Conservation (phyloP, 2,329 filamentous ascomycete species). For the Pseudopithomyces chartarum region DNA sequence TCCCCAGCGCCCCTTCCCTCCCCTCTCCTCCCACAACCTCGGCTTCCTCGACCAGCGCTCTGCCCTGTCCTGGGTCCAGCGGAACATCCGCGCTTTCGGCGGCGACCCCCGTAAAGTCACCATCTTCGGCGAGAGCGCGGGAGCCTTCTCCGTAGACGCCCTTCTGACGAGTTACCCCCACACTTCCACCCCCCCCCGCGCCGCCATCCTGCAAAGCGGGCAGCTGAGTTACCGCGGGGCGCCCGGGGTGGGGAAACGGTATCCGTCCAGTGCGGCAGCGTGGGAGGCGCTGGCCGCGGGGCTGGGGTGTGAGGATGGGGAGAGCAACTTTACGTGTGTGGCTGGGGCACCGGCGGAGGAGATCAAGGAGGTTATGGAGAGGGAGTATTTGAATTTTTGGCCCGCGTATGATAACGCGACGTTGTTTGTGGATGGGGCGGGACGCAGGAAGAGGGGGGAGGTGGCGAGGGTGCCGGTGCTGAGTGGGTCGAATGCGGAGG, state of each 20-base stretch:
- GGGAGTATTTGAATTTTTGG: conserved; percentile 23
- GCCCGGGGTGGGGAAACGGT: conserved; percentile 1
- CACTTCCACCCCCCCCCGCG: conserved; percentile 30
- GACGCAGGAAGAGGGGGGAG: conserved; percentile 21
- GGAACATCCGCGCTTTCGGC: conserved; percentile 55
- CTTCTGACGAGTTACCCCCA: conserved; percentile 33
- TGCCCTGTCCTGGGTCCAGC: conserved; percentile 60
- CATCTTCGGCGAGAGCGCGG: conserved; percentile 44
- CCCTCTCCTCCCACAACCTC: conserved; percentile 50
- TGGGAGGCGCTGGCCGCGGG: conserved; percentile 29
- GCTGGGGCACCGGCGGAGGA: conserved; percentile 21
- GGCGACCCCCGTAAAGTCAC: conserved; percentile 57
- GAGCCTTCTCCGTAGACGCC: conserved; percentile 29
- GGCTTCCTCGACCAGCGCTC: conserved; percentile 63
- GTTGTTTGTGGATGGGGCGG: conserved; percentile 21
- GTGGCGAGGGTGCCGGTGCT: conserved; percentile 34
- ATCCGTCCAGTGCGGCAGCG: conserved; percentile 7
- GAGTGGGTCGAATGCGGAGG: conserved; percentile 30
- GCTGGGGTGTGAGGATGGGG: conserved; percentile 27
- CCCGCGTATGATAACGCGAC: conserved; percentile 30
- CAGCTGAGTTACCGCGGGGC: conserved; percentile 25
- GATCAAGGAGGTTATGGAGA: conserved; percentile 24
- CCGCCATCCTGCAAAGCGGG: conserved; percentile 36
- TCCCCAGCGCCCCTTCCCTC: conserved; percentile 28
- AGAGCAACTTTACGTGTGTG: conserved; percentile 29